Percentiles rank a stretch among this genome's conserved stretches.
phyloP scores from a whole-genome alignment of 176 grass and related monocot genomes.

The Elymus sibiricus region DNA sequence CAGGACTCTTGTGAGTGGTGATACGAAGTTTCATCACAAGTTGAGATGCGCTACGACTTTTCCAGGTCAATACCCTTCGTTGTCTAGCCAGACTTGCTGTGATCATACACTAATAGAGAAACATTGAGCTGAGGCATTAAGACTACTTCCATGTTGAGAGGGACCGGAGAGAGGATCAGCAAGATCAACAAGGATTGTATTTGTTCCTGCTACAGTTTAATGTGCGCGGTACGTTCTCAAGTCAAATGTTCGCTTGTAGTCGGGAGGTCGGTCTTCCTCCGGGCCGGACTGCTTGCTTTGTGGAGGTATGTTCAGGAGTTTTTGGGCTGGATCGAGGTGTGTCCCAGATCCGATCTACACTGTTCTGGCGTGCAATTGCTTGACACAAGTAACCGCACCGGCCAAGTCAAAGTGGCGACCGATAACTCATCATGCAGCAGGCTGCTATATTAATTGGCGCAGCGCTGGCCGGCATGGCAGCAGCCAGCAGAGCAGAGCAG shows the following conservation, averaged over 20 bases:
- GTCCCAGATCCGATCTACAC: too few relatives aligned
- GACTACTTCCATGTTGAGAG: background rate
- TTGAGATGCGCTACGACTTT: background rate
- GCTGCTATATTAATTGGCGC: background rate
- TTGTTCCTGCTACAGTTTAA: background rate
- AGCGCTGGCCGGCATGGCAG: background rate
- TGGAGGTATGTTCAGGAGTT: too few relatives aligned
- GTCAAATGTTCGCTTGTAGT: conserved; percentile 10
- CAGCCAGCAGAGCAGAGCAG: background rate
- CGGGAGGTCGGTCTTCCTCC: too few relatives aligned
- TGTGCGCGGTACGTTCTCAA: background rate
- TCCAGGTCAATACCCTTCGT: conserved; percentile 2
- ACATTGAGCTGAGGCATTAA: background rate
- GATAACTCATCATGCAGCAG: background rate
- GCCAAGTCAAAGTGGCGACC: background rate
- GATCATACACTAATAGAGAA: background rate
- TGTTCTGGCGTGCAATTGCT: background rate
- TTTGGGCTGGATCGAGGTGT: too few relatives aligned
- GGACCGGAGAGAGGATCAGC: background rate
- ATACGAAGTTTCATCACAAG: background rate
- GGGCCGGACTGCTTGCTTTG: too few relatives aligned
- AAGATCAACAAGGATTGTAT: background rate
- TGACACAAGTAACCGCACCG: background rate
- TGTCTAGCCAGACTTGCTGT: background rate
- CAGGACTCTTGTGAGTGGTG: background rate